A percentile compares a stretch with the other conserved stretches of the same genome.
These are phyloP conservation scores for Fusarium humuli DNA, from an alignment of 2,329 filamentous ascomycete species.

Conservation along the genomic window DNA sequence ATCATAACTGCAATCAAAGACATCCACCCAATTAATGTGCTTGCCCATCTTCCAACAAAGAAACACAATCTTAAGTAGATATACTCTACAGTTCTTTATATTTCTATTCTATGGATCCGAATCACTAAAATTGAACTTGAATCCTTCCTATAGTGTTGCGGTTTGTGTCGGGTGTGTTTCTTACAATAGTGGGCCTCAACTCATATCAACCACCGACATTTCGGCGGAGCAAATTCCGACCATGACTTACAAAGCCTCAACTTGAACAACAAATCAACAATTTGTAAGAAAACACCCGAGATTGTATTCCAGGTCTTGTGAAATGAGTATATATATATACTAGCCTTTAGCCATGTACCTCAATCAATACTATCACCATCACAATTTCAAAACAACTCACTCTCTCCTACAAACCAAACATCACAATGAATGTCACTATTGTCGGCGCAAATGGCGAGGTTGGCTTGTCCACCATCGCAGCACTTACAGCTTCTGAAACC, in stretches of 20 bases:
- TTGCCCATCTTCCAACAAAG: background rate
- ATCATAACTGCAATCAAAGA: background rate
- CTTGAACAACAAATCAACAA: background rate
- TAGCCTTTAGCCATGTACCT: background rate
- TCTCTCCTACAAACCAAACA: background rate
- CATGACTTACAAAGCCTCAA: constrained; percentile 28
- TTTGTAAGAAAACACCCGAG: constrained; percentile 4
- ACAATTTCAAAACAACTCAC: background rate
- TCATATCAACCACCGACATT: background rate
- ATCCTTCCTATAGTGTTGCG: background rate
- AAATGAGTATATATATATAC: constrained; percentile 4
- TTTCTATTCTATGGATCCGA: background rate
- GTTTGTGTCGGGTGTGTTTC: too few relatives aligned
- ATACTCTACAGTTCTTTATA: background rate
- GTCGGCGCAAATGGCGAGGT: constrained; percentile 36
- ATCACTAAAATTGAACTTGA: background rate
- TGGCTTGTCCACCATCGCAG: constrained; percentile 28
- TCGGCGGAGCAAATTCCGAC: constrained; percentile 13
- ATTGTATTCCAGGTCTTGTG: background rate
- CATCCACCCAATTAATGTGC: background rate
- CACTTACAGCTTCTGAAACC: constrained; percentile 11
- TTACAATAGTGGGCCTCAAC: background rate
- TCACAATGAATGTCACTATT: constrained; percentile 32
- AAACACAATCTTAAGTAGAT: background rate
- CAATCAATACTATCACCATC: background rate